Percentiles rank a stretch among this genome's conserved stretches.
Conservation (phyloP, 371 early-diverging fungal genomes). For the Umbelopsis sp. region DNA sequence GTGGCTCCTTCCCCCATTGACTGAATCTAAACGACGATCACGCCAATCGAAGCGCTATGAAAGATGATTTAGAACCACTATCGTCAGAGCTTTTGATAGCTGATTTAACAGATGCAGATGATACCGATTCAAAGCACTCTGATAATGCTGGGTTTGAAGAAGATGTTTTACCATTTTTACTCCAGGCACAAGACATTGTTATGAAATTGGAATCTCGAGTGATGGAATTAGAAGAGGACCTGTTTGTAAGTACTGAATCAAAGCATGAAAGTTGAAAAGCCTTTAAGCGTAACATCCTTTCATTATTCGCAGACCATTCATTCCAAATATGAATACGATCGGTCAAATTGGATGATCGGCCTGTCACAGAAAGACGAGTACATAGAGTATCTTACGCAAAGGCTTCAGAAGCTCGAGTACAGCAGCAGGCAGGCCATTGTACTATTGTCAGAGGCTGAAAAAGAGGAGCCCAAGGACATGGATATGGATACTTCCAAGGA, state of each 20-base stretch:
- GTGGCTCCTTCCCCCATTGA: neutral
- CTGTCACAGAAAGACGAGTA: conserved; percentile 61
- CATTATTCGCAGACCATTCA: conserved; percentile 47
- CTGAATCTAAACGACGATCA: neutral
- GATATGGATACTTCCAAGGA: conserved; percentile 29
- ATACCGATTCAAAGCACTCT: conserved; percentile 3
- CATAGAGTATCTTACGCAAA: conserved; percentile 53
- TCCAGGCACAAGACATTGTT: conserved; percentile 62
- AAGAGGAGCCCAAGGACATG: conserved; percentile 20
- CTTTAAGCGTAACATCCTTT: neutral
- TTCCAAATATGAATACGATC: conserved; percentile 58
- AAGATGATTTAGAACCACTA: conserved; percentile 14
- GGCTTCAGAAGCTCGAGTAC: conserved; percentile 53
- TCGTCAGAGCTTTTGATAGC: conserved; percentile 1
- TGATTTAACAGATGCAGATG: neutral
- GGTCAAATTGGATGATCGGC: conserved; percentile 56
- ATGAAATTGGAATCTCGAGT: conserved; percentile 58
- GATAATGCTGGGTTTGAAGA: conserved; percentile 31
- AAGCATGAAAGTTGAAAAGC: neutral
- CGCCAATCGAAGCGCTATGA: conserved; percentile 14
- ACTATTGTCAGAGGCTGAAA: conserved; percentile 43
- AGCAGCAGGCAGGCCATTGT: conserved; percentile 58
- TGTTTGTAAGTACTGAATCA: conserved; percentile 39
- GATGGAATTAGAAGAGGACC: conserved; percentile 55
- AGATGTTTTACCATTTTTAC: conserved; percentile 54